Percentiles rank a stretch among this genome's conserved stretches.
Conservation (phyloP, 164 flowering plant genomes). For the Protea cynaroides region DNA sequence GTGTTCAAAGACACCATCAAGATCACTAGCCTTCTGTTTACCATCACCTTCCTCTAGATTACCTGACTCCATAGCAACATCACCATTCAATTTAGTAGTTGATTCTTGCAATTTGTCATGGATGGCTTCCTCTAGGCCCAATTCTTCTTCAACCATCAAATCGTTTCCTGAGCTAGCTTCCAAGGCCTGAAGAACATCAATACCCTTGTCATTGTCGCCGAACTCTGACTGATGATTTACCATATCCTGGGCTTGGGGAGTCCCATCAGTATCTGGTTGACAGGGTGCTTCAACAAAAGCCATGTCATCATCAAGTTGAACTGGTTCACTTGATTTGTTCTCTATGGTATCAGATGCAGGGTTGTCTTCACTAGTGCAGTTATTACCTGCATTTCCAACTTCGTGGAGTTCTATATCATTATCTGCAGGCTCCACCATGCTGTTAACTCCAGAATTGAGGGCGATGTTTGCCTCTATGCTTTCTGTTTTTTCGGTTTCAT, state of each 20-base stretch:
- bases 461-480: slow-evolving; percentile 14
- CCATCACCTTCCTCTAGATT: slow-evolving; percentile 10
- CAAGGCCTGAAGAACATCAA: slow-evolving; percentile 7
- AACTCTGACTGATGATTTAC: slow-evolving; percentile 3
- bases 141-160: slow-evolving; percentile 8
- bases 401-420: slow-evolving; percentile 18
- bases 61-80: slow-evolving; percentile 10
- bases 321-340: slow-evolving; percentile 18
- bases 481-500: slow-evolving; percentile 5
- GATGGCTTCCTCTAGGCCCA: slow-evolving; percentile 3
- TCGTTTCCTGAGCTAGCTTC: slow-evolving; percentile 11
- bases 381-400: slow-evolving; percentile 12
- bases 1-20: slow-evolving; percentile 32
- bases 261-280: not conserved
- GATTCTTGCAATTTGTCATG: slow-evolving; percentile 3
- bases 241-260: slow-evolving; percentile 10
- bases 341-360: slow-evolving; percentile 7
- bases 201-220: slow-evolving; percentile 9
- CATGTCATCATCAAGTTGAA: slow-evolving; percentile 9
- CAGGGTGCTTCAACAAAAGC: slow-evolving; percentile 14
- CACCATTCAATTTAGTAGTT: slow-evolving; percentile 8
- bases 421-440: slow-evolving; percentile 9
- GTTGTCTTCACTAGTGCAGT: slow-evolving; percentile 17
- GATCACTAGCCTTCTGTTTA: slow-evolving; percentile 13
- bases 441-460: slow-evolving; percentile 12